Conservation (phyloP, 345 rosid species). For the Isatis tinctoria region DNA sequence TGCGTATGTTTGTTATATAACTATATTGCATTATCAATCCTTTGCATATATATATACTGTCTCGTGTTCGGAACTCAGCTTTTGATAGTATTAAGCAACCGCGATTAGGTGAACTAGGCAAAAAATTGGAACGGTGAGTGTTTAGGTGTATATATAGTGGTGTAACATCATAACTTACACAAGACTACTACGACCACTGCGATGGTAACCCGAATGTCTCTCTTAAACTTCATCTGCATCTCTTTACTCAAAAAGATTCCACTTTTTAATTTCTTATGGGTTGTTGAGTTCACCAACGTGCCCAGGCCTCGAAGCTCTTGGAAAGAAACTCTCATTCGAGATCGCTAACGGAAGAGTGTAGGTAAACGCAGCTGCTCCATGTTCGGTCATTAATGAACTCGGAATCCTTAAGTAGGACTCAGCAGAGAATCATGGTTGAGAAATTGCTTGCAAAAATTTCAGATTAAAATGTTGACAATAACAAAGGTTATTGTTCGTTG, state of each 20-base stretch:
- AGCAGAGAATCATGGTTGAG: conserved; percentile 73
- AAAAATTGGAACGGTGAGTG: neutral
- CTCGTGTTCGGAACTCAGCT: neutral
- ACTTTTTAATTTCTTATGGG: too few species aligned
- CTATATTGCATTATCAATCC: conserved; percentile 3
- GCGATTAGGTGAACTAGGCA: neutral
- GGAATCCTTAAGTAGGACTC: conserved; percentile 52
- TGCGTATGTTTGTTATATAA: conserved; percentile 19
- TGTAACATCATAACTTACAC: too few species aligned
- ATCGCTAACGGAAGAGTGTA: conserved; percentile 75
- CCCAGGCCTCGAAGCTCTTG: too few species aligned
- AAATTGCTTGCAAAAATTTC: conserved; percentile 58
- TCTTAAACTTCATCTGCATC: too few species aligned
- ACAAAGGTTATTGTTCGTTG: neutral
- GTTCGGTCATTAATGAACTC: conserved; percentile 62
- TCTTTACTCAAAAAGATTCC: too few species aligned
- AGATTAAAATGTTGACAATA: conserved; percentile 8
- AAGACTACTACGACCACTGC: too few species aligned
- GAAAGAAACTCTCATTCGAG: too few species aligned
- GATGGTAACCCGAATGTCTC: too few species aligned
- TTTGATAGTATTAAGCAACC: neutral
- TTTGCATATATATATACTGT: neutral
- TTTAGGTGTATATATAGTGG: too few species aligned
- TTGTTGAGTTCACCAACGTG: too few species aligned
- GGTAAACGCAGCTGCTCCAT: conserved; percentile 52